Percentiles rank a stretch among this genome's conserved stretches.
Evolutionary conservation across 352 stramenopile species (phyloP).

Genomic region (Pilasporangium apinafurcum): DNA sequence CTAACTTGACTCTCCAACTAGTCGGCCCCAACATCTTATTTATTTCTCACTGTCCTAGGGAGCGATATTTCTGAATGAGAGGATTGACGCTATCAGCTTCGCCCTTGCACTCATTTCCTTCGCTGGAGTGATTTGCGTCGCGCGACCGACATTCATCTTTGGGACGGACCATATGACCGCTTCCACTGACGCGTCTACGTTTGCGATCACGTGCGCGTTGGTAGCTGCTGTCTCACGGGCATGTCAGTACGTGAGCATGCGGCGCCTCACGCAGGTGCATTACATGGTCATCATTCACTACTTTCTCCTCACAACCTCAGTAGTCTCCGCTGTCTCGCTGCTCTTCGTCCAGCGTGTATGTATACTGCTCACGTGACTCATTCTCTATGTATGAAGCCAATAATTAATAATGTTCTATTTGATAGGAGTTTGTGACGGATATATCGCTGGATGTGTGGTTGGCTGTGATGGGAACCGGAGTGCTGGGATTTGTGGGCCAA

Average conservation of each 20-base stretch:
- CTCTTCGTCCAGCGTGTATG: constrained; percentile 12
- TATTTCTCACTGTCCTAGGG: constrained; percentile 16
- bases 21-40: background rate
- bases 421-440: constrained; percentile 6
- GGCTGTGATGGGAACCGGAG: constrained; percentile 16
- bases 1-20: background rate
- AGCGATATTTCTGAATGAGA: constrained; percentile 29
- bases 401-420: background rate
- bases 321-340: constrained; percentile 25
- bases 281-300: constrained; percentile 55
- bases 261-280: constrained; percentile 33
- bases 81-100: constrained; percentile 22
- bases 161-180: constrained; percentile 13
- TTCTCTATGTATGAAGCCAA: background rate
- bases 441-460: constrained; percentile 11
- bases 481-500: constrained; percentile 30
- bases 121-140: constrained; percentile 32
- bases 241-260: constrained; percentile 45
- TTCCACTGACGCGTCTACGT: constrained; percentile 15
- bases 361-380: background rate
- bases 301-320: constrained; percentile 44
- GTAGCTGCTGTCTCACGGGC: constrained; percentile 32
- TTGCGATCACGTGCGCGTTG: constrained; percentile 25
- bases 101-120: constrained; percentile 32
- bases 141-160: constrained; percentile 41